Conservation (phyloP, 768 basidiomycete species). For the Collybiopsis luxurians region DNA sequence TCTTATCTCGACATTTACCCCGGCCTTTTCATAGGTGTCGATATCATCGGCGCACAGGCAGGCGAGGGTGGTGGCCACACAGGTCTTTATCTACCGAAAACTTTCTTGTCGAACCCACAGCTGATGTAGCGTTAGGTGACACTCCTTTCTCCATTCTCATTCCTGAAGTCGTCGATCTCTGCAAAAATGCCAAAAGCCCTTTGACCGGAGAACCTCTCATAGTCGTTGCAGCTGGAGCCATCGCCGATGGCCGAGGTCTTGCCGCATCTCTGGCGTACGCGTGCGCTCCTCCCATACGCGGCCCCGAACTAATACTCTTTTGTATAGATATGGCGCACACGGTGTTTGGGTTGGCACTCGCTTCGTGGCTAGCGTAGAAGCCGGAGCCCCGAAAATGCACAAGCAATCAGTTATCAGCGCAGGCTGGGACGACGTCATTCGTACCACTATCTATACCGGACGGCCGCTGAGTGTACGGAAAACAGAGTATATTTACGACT, state of each 20-base stretch:
- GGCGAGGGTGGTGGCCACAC: slow-evolving; percentile 91
- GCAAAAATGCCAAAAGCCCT: slow-evolving; percentile 64
- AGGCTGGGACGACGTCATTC: slow-evolving; percentile 71
- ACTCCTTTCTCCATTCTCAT: slow-evolving; percentile 80
- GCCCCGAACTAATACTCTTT: neutral
- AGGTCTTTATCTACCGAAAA: slow-evolving; percentile 18
- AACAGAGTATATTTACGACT: slow-evolving; percentile 75
- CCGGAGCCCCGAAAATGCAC: slow-evolving; percentile 72
- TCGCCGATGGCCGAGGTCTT: slow-evolving; percentile 79
- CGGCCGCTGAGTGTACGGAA: slow-evolving; percentile 80
- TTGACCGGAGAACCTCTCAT: slow-evolving; percentile 74
- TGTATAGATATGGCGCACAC: slow-evolving; percentile 68
- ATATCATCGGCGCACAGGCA: slow-evolving; percentile 86
- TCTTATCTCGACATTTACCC: neutral
- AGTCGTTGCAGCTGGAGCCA: slow-evolving; percentile 84
- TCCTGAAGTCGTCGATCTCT: slow-evolving; percentile 80
- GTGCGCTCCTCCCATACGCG: no score
- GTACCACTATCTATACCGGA: slow-evolving; percentile 74
- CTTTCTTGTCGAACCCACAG: slow-evolving; percentile 64
- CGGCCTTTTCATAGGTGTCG: slow-evolving; percentile 53
- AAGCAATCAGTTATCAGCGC: slow-evolving; percentile 66
- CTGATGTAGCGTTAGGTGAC: slow-evolving; percentile 47
- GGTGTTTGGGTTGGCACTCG: slow-evolving; percentile 90
- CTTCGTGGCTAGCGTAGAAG: slow-evolving; percentile 80
- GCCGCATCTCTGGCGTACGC: slow-evolving; percentile 69